These are phyloP conservation scores for Phytophthora europaea DNA, from an alignment of 352 stramenopile species.

Conservation along the genomic window DNA sequence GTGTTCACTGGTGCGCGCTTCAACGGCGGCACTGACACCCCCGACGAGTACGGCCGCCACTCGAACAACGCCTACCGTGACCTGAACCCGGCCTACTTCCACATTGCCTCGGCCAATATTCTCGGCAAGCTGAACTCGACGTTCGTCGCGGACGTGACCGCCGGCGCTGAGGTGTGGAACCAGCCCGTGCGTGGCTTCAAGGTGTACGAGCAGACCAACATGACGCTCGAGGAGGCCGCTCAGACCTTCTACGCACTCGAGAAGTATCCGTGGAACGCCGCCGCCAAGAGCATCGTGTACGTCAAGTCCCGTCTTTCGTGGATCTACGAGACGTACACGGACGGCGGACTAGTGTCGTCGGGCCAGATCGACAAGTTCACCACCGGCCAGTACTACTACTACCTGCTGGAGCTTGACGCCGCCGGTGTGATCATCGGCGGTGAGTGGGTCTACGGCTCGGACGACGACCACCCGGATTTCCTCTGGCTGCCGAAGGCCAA, in stretches of 20 bases:
- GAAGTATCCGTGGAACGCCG: constrained; percentile 60
- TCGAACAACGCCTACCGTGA: constrained; percentile 49
- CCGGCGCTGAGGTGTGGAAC: constrained; percentile 61
- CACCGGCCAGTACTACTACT: constrained; percentile 41
- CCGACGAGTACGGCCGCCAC: constrained; percentile 58
- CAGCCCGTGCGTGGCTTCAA: constrained; percentile 60
- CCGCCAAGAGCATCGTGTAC: constrained; percentile 50
- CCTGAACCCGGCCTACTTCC: constrained; percentile 56
- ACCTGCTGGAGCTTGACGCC: constrained; percentile 48
- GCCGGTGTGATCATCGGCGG: constrained; percentile 45
- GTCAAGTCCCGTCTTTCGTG: constrained; percentile 52
- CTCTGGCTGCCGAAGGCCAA: constrained; percentile 42
- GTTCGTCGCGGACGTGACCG: constrained; percentile 54
- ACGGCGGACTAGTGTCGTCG: constrained; percentile 39
- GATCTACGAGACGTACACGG: constrained; percentile 47
- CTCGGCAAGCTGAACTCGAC: constrained; percentile 47
- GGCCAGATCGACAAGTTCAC: constrained; percentile 35
- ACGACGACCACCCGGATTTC: constrained; percentile 50
- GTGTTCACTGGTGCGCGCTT: constrained; percentile 57
- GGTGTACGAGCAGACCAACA: constrained; percentile 45
- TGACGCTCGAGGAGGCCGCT: constrained; percentile 43
- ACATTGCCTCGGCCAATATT: constrained; percentile 56
- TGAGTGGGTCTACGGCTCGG: constrained; percentile 49
- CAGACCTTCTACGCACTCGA: constrained; percentile 47
- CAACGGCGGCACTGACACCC: constrained; percentile 24